These are phyloP conservation scores for Akanthomyces muscarius DNA, from an alignment of 2,329 filamentous ascomycete genomes.

Conservation along the genomic window DNA sequence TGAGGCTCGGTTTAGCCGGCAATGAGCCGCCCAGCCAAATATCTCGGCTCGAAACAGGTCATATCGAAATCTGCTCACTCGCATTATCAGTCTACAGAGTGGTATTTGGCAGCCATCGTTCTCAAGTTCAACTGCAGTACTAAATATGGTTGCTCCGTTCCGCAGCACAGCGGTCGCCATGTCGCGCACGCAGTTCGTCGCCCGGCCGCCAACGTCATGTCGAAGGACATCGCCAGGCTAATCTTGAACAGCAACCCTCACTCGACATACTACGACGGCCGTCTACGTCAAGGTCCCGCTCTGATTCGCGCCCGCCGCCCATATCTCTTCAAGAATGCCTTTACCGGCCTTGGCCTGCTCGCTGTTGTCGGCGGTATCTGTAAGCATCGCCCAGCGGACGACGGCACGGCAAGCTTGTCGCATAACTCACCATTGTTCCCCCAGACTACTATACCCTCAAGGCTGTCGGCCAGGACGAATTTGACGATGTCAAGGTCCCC, in stretches of 20 bases:
- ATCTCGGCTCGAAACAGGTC: background rate
- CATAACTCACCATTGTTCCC: conserved; percentile 19
- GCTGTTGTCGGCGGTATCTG: conserved; percentile 80
- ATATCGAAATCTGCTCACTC: background rate
- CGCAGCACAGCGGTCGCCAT: conserved; percentile 9
- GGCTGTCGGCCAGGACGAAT: conserved; percentile 92
- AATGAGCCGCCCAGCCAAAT: conserved; percentile 15
- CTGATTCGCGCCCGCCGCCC: conserved; percentile 88
- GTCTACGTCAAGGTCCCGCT: conserved; percentile 79
- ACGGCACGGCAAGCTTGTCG: background rate
- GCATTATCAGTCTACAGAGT: background rate
- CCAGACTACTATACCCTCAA: conserved; percentile 63
- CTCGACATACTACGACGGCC: conserved; percentile 84
- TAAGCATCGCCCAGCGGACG: conserved; percentile 45
- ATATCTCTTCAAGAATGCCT: conserved; percentile 83
- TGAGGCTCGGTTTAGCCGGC: conserved; percentile 11
- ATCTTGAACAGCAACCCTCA: conserved; percentile 38
- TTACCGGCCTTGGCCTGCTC: conserved; percentile 73
- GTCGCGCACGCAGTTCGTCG: conserved; percentile 14
- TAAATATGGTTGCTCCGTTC: background rate
- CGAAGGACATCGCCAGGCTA: background rate
- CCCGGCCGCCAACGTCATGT: background rate
- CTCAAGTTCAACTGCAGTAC: background rate
- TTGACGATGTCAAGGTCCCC: conserved; percentile 90
- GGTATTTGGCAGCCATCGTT: background rate